A percentile compares a stretch with the other conserved stretches of the same genome.
Evolutionary conservation across 2,329 filamentous ascomycete genomes (phyloP).

Genomic region (Xylaria arbuscula): DNA sequence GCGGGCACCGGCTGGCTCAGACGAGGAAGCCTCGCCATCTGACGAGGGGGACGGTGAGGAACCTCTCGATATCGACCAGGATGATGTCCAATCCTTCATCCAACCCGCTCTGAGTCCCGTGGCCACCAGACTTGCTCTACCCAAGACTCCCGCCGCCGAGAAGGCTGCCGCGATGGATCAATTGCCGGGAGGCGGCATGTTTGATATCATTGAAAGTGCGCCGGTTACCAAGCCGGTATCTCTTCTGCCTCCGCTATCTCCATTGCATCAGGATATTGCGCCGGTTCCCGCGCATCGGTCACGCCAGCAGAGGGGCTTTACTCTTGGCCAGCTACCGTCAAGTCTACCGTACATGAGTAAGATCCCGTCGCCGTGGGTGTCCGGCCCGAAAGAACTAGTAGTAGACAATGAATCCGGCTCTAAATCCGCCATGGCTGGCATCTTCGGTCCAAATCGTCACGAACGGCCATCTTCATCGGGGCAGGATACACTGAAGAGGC

Average conservation of each 20-base stretch:
- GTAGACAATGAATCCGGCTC: conserved; percentile 48
- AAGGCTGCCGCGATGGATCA: conserved; percentile 67
- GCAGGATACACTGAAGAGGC: conserved; percentile 66
- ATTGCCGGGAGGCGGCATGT: conserved; percentile 52
- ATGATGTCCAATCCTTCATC: conserved; percentile 69
- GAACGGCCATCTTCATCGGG: conserved; percentile 66
- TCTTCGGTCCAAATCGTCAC: conserved; percentile 60
- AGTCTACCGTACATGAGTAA: conserved; percentile 36
- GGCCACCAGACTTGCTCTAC: conserved; percentile 66
- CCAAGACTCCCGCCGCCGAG: conserved; percentile 66
- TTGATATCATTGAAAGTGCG: conserved; percentile 51
- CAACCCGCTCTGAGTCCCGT: conserved; percentile 68
- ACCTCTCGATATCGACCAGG: conserved; percentile 58
- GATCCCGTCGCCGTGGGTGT: conserved; percentile 55
- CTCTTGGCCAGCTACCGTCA: conserved; percentile 45
- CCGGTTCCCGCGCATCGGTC: conserved; percentile 28
- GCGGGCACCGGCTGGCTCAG: conserved; percentile 37
- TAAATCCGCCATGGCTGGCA: conserved; percentile 57
- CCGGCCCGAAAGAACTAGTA: conserved; percentile 55
- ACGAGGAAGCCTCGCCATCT: conserved; percentile 43
- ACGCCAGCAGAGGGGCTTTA: conserved; percentile 46
- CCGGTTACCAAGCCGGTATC: conserved; percentile 42
- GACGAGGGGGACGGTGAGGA: conserved; percentile 54
- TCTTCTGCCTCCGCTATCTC: conserved; percentile 22
- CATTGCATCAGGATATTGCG: conserved; percentile 2